Evolutionary conservation across 352 stramenopile species (phyloP).

Genomic region (Phytophthora foliorum): DNA sequence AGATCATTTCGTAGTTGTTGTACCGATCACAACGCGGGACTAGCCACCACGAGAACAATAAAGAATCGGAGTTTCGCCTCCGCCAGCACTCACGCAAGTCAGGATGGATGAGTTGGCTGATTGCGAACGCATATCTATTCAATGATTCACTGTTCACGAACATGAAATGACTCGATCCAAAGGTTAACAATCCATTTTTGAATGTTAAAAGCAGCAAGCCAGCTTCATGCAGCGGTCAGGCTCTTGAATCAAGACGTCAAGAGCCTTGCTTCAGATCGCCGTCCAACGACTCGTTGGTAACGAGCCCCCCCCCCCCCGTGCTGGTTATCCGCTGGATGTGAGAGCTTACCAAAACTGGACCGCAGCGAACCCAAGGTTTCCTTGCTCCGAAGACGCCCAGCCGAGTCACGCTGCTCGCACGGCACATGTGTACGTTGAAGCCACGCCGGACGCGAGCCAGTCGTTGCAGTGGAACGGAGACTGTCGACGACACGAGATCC

Average conservation of each 20-base stretch:
- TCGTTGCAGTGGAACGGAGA: neutral
- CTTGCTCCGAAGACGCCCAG: slow-evolving; percentile 3
- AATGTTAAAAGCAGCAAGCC: slow-evolving; percentile 1
- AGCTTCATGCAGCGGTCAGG: slow-evolving; percentile 2
- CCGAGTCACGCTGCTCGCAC: no score
- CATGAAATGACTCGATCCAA: no score
- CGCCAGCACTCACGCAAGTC: no score
- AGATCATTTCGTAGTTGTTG: neutral
- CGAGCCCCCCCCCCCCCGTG: no score
- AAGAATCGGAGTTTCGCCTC: no score
- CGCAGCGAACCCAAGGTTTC: slow-evolving; percentile 8
- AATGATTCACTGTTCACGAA: no score
- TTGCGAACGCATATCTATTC: no score
- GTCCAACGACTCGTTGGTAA: no score
- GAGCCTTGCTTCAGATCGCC: neutral
- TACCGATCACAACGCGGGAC: neutral
- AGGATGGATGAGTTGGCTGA: no score
- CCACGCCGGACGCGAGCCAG: slow-evolving; percentile 10
- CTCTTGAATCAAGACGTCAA: neutral
- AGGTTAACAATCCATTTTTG: no score
- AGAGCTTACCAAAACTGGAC: slow-evolving; percentile 3
- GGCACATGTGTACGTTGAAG: neutral
- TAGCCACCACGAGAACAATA: no score
- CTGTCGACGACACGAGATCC: slow-evolving; percentile 5
- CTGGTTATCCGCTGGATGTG: neutral